Conservation (phyloP, 1,139 yeast genomes). For the Magnusiomyces paraingens region DNA sequence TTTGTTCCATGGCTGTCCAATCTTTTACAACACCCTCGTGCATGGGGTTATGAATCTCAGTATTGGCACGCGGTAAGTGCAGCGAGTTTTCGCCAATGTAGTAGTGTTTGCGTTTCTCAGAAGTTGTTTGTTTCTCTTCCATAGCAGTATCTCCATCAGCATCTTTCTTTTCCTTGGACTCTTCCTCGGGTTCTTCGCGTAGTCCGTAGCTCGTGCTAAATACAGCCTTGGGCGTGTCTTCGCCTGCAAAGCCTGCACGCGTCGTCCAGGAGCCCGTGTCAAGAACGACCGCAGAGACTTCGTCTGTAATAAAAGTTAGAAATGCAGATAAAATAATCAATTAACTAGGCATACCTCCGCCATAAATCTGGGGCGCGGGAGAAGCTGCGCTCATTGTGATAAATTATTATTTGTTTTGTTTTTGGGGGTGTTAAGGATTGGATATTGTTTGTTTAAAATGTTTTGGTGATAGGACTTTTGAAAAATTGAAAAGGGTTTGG, state of each 20-base stretch:
- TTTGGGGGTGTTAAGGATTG: background rate
- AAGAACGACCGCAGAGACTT: constrained; percentile 81
- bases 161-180: constrained; percentile 4
- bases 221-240: constrained; percentile 76
- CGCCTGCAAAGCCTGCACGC: constrained; percentile 89
- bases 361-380: constrained; percentile 46
- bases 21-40: constrained; percentile 36
- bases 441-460: background rate
- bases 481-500: no score
- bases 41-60: constrained; percentile 34
- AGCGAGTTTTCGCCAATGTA: constrained; percentile 31
- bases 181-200: constrained; percentile 3
- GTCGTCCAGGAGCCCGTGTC: constrained; percentile 88
- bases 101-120: constrained; percentile 11
- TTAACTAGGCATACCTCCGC: constrained; percentile 40
- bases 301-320: constrained; percentile 41
- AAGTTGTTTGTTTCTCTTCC: constrained; percentile 1
- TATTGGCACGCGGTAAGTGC: constrained; percentile 30
- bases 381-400: constrained; percentile 5
- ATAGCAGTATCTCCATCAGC: background rate
- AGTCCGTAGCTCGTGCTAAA: constrained; percentile 49
- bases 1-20: constrained; percentile 39
- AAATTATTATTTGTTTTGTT: background rate
- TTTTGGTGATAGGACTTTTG: no score
- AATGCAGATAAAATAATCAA: background rate